A percentile compares a stretch with the other conserved stretches of the same genome.
These are phyloP conservation scores for Wickerhamiella musiphila DNA, from an alignment of 805 yeast species.

Conservation along the genomic window DNA sequence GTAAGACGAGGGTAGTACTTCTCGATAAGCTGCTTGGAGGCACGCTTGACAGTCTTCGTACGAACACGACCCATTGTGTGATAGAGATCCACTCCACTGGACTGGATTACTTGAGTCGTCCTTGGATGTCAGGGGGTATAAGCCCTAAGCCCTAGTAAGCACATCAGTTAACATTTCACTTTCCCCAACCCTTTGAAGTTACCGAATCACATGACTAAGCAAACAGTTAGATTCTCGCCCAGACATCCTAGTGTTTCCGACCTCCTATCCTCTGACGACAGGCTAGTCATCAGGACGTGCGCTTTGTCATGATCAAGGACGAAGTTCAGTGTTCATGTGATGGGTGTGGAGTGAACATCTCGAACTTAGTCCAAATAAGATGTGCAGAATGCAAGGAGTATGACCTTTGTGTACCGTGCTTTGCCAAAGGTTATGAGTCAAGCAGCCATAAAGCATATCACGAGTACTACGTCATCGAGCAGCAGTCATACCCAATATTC, in stretches of 20 bases:
- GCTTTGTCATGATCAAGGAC: constrained; percentile 5
- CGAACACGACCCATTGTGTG: constrained; percentile 86
- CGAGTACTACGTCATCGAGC: constrained; percentile 81
- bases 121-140: too few species aligned
- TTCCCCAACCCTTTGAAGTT: too few species aligned
- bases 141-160: too few species aligned
- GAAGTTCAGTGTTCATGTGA: constrained; percentile 41
- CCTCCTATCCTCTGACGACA: too few species aligned
- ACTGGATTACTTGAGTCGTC: too few species aligned
- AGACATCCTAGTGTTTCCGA: too few species aligned
- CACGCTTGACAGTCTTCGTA: constrained; percentile 99
- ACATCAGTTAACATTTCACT: too few species aligned
- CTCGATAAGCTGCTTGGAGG: constrained; percentile 98
- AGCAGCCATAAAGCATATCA: constrained; percentile 90
- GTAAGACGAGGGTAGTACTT: constrained; percentile 99
- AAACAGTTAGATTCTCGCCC: too few species aligned
- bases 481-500: constrained; percentile 85
- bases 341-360: constrained; percentile 90
- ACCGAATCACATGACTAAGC: too few species aligned
- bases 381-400: constrained; percentile 91
- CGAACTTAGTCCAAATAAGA: constrained; percentile 72
- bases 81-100: too few species aligned
- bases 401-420: constrained; percentile 96
- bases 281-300: too few species aligned
- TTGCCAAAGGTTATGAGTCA: constrained; percentile 63